phyloP scores from a whole-genome alignment of 257 asterid species.

The Solanum phureja region DNA sequence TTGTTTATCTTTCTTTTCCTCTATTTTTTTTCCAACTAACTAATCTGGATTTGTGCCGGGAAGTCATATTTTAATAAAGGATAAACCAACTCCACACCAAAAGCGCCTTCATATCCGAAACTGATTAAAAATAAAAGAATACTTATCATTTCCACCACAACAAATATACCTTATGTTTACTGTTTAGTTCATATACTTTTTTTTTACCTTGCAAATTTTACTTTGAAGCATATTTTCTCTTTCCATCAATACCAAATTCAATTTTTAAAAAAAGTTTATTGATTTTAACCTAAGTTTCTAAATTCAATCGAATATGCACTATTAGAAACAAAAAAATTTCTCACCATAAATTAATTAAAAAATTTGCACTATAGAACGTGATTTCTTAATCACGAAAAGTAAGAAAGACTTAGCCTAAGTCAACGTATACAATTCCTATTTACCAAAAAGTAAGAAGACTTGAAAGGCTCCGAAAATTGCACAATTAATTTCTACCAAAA shows the following conservation, averaged over 20 bases:
- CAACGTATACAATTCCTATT: background rate
- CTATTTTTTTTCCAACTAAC: too few species aligned
- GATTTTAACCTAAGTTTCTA: background rate
- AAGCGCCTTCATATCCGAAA: too few species aligned
- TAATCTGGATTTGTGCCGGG: too few species aligned
- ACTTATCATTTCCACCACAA: background rate
- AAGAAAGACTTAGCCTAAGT: background rate
- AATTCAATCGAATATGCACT: background rate
- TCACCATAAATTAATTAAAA: background rate
- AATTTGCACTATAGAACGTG: background rate
- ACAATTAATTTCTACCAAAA: background rate
- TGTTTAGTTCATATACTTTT: background rate
- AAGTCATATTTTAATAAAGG: too few species aligned
- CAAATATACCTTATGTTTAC: background rate
- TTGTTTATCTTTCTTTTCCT: too few species aligned
- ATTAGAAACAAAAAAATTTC: fast-evolving
- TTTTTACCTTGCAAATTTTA: too few species aligned
- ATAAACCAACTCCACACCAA: too few species aligned
- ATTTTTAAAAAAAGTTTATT: background rate
- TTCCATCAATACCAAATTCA: too few species aligned
- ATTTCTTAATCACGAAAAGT: background rate
- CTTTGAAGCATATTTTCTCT: background rate
- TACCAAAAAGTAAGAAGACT: background rate
- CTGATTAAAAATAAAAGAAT: too few species aligned
- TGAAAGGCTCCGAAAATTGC: background rate